phyloP scores from a whole-genome alignment of 1,284 basidiomycete genomes.

The Ganoderma meredithae region DNA sequence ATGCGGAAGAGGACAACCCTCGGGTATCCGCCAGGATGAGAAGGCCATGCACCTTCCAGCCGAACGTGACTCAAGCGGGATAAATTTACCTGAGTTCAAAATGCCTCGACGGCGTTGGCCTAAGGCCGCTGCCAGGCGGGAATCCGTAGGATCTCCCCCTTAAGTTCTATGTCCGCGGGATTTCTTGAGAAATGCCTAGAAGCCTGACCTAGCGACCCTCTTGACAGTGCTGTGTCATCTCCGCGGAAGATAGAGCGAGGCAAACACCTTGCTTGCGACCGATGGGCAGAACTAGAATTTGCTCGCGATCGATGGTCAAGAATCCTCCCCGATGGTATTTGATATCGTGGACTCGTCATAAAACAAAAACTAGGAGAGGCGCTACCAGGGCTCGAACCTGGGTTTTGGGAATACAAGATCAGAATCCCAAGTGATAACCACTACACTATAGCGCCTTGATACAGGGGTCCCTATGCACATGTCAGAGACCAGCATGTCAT shows the following conservation, averaged over 20 bases:
- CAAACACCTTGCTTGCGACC: no score
- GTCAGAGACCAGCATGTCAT: no score
- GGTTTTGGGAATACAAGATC: conserved; percentile 24
- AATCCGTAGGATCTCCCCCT: not conserved
- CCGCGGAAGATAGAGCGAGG: no score
- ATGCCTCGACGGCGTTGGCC: not conserved
- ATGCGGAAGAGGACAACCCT: not conserved
- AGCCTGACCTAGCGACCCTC: no score
- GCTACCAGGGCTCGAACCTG: conserved; percentile 31
- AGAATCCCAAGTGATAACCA: conserved; percentile 30
- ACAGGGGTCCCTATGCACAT: no score
- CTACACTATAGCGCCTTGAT: conserved; percentile 28
- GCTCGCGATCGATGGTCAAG: no score
- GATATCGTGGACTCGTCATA: no score
- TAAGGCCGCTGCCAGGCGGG: not conserved
- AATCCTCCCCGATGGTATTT: no score
- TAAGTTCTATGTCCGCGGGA: not conserved
- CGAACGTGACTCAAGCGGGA: not conserved
- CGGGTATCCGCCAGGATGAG: not conserved
- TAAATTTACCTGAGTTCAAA: not conserved
- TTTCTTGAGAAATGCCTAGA: not conserved
- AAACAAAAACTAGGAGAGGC: conserved; percentile 30
- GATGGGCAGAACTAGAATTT: no score
- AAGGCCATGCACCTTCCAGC: not conserved
- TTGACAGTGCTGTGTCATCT: not conserved